phyloP scores from a whole-genome alignment of 192 early-diverging fungal genomes.

The Backusella luteola region DNA sequence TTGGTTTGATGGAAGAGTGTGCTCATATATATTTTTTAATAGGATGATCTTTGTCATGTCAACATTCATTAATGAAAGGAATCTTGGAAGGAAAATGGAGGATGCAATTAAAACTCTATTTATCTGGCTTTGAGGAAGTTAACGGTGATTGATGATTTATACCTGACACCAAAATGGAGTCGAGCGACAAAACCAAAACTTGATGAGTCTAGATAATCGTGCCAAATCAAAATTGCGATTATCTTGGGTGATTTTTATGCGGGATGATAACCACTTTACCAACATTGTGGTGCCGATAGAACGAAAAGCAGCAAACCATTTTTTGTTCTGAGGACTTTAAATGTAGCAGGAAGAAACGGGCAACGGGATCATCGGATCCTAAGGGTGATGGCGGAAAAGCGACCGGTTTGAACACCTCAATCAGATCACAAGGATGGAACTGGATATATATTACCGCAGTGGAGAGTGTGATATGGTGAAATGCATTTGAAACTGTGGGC shows the following conservation, averaged over 20 bases:
- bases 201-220: not conserved
- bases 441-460: not conserved
- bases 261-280: not conserved
- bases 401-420: not conserved
- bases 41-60: not conserved
- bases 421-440: not conserved
- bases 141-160: not conserved
- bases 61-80: not conserved
- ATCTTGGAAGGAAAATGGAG: not conserved
- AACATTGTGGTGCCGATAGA: not conserved
- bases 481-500: not conserved
- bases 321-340: not conserved
- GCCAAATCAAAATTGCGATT: not conserved
- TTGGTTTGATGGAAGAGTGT: not conserved
- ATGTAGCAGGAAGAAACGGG: not conserved
- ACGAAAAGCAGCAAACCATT: not conserved
- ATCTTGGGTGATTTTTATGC: not conserved
- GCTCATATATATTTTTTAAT: not conserved
- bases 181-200: too few relatives aligned
- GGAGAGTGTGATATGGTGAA: not conserved
- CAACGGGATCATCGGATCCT: not conserved
- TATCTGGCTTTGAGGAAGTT: not conserved
- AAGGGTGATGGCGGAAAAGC: not conserved
- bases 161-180: not conserved
- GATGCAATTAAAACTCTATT: not conserved